These are phyloP conservation scores for Toxicodendron radicans DNA, from an alignment of 345 rosid genomes.

Conservation along the genomic window DNA sequence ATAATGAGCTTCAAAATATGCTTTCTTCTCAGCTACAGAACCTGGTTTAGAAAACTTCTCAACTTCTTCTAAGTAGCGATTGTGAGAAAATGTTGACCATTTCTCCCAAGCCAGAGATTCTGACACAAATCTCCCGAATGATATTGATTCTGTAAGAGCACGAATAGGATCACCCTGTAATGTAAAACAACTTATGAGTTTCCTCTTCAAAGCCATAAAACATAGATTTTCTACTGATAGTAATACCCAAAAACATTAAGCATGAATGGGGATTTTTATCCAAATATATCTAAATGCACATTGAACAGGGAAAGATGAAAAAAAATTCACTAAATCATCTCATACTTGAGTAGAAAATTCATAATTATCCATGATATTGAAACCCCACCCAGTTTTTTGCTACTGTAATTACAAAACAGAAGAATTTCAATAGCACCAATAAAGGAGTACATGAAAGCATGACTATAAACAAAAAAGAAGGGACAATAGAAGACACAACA, in stretches of 20 bases:
- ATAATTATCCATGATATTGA: neutral
- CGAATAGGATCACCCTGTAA: slow-evolving; percentile 62
- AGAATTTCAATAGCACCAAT: neutral
- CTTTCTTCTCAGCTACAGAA: slow-evolving; percentile 87
- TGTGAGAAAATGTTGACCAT: slow-evolving; percentile 91
- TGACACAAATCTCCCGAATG: slow-evolving; percentile 85
- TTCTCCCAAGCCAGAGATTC: slow-evolving; percentile 86
- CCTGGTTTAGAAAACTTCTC: slow-evolving; percentile 84
- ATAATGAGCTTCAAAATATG: slow-evolving; percentile 86
- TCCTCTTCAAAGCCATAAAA: neutral
- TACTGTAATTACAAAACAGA: too few relatives aligned
- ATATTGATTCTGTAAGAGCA: slow-evolving; percentile 69
- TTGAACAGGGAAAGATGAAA: neutral
- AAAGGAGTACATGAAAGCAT: neutral
- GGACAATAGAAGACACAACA: neutral
- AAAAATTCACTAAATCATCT: neutral
- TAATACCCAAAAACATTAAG: neutral
- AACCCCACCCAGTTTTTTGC: neutral
- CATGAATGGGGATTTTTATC: neutral
- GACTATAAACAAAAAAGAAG: neutral
- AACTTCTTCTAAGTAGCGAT: slow-evolving; percentile 85
- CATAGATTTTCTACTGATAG: neutral
- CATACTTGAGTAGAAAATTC: neutral
- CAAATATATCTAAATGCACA: neutral
- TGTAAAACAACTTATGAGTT: neutral